Base-by-base conservation (phyloP, 331 rosid species). In the Malus hybrid region DNA sequence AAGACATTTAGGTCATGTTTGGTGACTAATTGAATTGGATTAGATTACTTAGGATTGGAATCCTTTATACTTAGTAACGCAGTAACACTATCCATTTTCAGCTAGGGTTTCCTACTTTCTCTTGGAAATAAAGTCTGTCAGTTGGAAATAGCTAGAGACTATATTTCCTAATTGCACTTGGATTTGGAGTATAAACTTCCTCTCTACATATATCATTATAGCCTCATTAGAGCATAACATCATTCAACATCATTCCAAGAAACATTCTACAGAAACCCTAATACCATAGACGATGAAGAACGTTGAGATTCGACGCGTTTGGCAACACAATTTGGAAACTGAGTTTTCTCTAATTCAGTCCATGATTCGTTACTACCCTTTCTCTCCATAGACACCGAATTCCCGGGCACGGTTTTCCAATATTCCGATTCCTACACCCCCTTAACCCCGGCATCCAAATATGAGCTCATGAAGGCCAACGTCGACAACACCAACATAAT, bases 401-500 rank as follows among this genome's bases (percentile, higher is more conserved):
- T 76, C 34, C 50, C 80, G 2, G 80, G 80, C 4, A 33, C 32
- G 10, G 63, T 57, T 10, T 19, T 57, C 63, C 28, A 20, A 6
- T 50, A 50, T 22, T n/a, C 28, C 28, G 63, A 57, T 10, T 1
- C 22, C 63, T 22, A 12, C 56, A n/a, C 1, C 1, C 1, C 24
- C 46, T 11, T 3, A 36, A 19, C 70, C 36, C 16, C 62, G 33
- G 15, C 2, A 0, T 28, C 33, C 50, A 39, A 14, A 2, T 77
- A 77, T 13, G 2, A 55, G 14, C 24, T 69, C 34, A 59, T 77
- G 80, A 69, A 61, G 69, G 9, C 13, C 46, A 77, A 69, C 5
- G 80, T 77, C 15, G 68, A 69, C 12, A 69, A 11, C 19, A 69
- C 57, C 32, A 77, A 69, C 7, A 68, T 77, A 24, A 69, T 77